Evolutionary conservation across 495 filamentous ascomycete genomes (phyloP).

Genomic region (Annulohypoxylon moriforme): DNA sequence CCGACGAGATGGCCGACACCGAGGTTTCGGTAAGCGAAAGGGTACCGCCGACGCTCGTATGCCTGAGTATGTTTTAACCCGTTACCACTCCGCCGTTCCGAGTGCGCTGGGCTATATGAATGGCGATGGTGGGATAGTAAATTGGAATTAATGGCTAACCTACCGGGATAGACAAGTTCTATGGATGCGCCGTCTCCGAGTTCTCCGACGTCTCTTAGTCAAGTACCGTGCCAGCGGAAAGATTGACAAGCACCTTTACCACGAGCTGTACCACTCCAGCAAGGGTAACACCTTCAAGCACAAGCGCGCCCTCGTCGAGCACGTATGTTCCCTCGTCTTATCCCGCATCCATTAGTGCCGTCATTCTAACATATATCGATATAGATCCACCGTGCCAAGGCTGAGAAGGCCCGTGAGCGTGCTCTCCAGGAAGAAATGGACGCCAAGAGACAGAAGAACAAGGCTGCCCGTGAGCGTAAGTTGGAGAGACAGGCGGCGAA

Average conservation of each 20-base stretch:
- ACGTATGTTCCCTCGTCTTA: conserved; percentile 75
- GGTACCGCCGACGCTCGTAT: conserved; percentile 99
- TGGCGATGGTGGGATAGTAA: neutral
- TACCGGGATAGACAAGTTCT: conserved; percentile 78
- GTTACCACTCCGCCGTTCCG: neutral
- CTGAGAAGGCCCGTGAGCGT: conserved; percentile 95
- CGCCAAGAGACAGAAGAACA: conserved; percentile 98
- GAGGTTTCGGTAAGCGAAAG: conserved; percentile 99
- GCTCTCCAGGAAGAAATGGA: conserved; percentile 99
- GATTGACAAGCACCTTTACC: conserved; percentile 99
- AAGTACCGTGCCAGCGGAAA: conserved; percentile 99
- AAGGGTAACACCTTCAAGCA: conserved; percentile 99
- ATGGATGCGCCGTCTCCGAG: conserved; percentile 99
- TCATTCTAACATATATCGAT: conserved; percentile 29
- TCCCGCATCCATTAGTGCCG: conserved; percentile 13
- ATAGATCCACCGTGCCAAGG: conserved; percentile 99
- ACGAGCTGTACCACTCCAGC: conserved; percentile 98
- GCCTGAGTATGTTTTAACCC: conserved; percentile 79
- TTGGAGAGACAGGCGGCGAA: conserved; percentile 87
- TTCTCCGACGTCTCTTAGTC: conserved; percentile 97
- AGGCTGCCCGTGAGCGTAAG: conserved; percentile 98
- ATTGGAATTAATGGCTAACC: conserved; percentile 3
- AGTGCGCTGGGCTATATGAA: neutral
- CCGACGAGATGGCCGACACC: conserved; percentile 92
- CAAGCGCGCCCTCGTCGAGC: conserved; percentile 99